These are phyloP conservation scores for Jimgerdemannia lactiflua DNA, from an alignment of 192 early-diverging fungal species.

Conservation along the genomic window DNA sequence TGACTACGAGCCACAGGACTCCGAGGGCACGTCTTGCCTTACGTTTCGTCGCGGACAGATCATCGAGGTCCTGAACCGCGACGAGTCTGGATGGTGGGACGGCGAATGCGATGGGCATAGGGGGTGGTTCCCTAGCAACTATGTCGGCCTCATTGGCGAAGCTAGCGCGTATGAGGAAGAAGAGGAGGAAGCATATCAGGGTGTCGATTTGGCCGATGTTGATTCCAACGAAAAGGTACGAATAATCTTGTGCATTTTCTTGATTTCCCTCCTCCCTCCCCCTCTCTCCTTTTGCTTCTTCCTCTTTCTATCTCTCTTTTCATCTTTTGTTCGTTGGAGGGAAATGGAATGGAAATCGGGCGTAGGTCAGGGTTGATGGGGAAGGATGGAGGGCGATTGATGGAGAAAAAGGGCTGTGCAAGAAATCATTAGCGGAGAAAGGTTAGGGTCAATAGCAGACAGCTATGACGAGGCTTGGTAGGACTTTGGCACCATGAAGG, in stretches of 20 bases:
- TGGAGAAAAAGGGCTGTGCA: no score
- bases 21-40: constrained; percentile 48
- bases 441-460: no score
- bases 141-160: constrained; percentile 39
- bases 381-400: no score
- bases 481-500: no score
- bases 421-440: no score
- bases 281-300: constrained; percentile 1
- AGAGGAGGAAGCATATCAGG: constrained; percentile 28
- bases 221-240: neutral
- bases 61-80: constrained; percentile 88
- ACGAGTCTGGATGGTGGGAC: constrained; percentile 98
- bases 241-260: constrained; percentile 4
- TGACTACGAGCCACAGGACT: constrained; percentile 77
- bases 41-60: constrained; percentile 83
- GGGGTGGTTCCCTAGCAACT: constrained; percentile 93
- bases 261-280: neutral
- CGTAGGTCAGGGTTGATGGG: no score
- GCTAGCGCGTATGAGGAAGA: constrained; percentile 28
- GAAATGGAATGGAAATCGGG: no score
- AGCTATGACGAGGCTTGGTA: no score
- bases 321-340: no score
- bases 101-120: constrained; percentile 72
- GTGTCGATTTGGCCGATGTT: constrained; percentile 12
- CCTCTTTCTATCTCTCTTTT: no score